phyloP scores from a whole-genome alignment of 164 flowering plant genomes.

The Dillenia suffruticosa region DNA sequence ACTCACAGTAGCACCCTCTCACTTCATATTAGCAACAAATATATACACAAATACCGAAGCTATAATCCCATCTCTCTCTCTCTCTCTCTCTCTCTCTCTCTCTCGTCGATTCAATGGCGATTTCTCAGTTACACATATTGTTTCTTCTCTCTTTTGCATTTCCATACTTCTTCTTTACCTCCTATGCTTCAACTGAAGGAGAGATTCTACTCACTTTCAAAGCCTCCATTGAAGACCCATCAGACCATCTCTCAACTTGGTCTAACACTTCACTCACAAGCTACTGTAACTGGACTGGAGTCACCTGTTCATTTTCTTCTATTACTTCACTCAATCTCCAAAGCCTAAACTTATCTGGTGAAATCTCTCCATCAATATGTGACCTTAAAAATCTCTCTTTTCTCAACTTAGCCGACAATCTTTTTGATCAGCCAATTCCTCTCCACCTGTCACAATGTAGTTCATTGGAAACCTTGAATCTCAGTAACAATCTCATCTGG shows the following conservation, averaged over 20 bases:
- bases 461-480: slow-evolving; percentile 52
- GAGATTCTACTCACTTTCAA: slow-evolving; percentile 62
- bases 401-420: slow-evolving; percentile 70
- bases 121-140: too few relatives aligned
- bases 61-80: slow-evolving; percentile 9
- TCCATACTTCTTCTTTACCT: slow-evolving; percentile 22
- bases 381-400: slow-evolving; percentile 39
- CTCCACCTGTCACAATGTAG: slow-evolving; percentile 65
- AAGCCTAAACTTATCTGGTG: slow-evolving; percentile 73
- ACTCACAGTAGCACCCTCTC: not conserved
- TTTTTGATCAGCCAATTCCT: slow-evolving; percentile 73
- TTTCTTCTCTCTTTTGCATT: slow-evolving; percentile 18
- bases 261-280: slow-evolving; percentile 42
- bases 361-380: slow-evolving; percentile 67
- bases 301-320: slow-evolving; percentile 46
- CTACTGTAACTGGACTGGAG: slow-evolving; percentile 79
- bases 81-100: slow-evolving; percentile 13
- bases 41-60: not conserved
- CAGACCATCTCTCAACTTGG: slow-evolving; percentile 64
- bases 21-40: not conserved
- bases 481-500: slow-evolving; percentile 79
- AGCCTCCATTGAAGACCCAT: slow-evolving; percentile 62
- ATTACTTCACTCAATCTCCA: slow-evolving; percentile 58
- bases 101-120: slow-evolving; percentile 4
- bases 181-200: slow-evolving; percentile 38